These are phyloP conservation scores for Hirsutella thompsonii DNA, from an alignment of 2,329 filamentous ascomycete species.

Conservation along the genomic window DNA sequence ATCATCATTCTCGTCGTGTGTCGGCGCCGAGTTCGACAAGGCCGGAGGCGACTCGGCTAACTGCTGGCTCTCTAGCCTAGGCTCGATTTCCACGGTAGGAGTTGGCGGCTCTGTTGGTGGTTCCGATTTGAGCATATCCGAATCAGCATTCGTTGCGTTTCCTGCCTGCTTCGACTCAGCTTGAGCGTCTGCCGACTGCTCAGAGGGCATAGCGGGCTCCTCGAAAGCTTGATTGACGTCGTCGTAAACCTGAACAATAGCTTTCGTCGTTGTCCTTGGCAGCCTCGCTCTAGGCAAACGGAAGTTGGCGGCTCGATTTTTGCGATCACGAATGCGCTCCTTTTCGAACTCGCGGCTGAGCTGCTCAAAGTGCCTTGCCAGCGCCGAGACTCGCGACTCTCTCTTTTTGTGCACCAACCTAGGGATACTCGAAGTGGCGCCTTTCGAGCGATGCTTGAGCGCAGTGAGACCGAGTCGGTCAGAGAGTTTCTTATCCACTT, in stretches of 20 bases:
- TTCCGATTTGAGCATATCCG: constrained; percentile 10
- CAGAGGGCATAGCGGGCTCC: constrained; percentile 53
- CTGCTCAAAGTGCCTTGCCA: constrained; percentile 93
- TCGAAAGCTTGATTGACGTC: constrained; percentile 89
- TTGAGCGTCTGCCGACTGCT: constrained; percentile 13
- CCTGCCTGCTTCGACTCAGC: constrained; percentile 8
- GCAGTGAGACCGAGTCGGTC: constrained; percentile 56
- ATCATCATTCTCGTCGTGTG: constrained; percentile 15
- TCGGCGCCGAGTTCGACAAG: not conserved
- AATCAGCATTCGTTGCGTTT: constrained; percentile 7
- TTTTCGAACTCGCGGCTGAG: constrained; percentile 94
- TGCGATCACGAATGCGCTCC: constrained; percentile 75
- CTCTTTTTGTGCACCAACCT: constrained; percentile 69
- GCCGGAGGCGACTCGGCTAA: constrained; percentile 4
- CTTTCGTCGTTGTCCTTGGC: constrained; percentile 83
- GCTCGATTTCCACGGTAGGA: constrained; percentile 10
- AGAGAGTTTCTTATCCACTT: constrained; percentile 62
- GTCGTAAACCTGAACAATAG: constrained; percentile 90
- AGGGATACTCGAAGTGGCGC: constrained; percentile 66
- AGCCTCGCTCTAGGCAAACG: constrained; percentile 63
- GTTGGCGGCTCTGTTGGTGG: constrained; percentile 5
- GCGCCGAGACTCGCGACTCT: constrained; percentile 71
- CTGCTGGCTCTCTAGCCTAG: constrained; percentile 11
- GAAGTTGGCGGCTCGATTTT: constrained; percentile 66
- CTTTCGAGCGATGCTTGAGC: constrained; percentile 47